These are phyloP conservation scores for Imleria badia DNA, from an alignment of 768 basidiomycete genomes.

Conservation along the genomic window DNA sequence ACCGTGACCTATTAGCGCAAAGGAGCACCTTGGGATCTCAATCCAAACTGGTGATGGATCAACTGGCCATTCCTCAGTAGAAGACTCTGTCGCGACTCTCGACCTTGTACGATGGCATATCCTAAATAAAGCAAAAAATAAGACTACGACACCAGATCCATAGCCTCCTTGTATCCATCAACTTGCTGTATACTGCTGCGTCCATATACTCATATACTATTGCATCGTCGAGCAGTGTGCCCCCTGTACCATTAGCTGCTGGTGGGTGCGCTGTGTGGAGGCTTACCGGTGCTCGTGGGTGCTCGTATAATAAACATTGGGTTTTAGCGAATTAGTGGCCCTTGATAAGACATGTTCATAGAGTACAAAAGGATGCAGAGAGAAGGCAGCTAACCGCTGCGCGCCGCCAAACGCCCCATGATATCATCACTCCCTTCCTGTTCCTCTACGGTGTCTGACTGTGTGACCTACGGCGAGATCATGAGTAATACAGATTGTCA, in stretches of 20 bases:
- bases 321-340: slow-evolving; percentile 30
- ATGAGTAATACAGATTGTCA: slow-evolving; percentile 13
- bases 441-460: slow-evolving; percentile 81
- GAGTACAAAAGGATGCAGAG: not conserved
- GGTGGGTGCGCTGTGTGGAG: not conserved
- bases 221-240: not conserved
- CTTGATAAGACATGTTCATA: slow-evolving; percentile 23
- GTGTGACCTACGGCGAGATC: slow-evolving; percentile 59
- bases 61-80: slow-evolving; percentile 84
- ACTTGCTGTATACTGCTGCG: not conserved
- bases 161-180: slow-evolving; percentile 6
- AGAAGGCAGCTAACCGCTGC: slow-evolving; percentile 54
- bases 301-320: not conserved
- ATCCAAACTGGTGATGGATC: slow-evolving; percentile 81
- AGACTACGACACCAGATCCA: slow-evolving; percentile 14
- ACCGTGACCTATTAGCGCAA: slow-evolving; percentile 50
- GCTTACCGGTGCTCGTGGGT: not conserved
- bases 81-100: slow-evolving; percentile 86
- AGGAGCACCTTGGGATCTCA: slow-evolving; percentile 73
- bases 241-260: not conserved
- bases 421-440: slow-evolving; percentile 84
- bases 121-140: slow-evolving; percentile 51
- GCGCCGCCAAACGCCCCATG: slow-evolving; percentile 72
- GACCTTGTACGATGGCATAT: slow-evolving; percentile 86
- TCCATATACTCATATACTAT: not conserved